Percentiles rank a stretch among this genome's conserved stretches.
Evolutionary conservation across 2,329 filamentous ascomycete species (phyloP).

Genomic region (Lithohypha guttulata): DNA sequence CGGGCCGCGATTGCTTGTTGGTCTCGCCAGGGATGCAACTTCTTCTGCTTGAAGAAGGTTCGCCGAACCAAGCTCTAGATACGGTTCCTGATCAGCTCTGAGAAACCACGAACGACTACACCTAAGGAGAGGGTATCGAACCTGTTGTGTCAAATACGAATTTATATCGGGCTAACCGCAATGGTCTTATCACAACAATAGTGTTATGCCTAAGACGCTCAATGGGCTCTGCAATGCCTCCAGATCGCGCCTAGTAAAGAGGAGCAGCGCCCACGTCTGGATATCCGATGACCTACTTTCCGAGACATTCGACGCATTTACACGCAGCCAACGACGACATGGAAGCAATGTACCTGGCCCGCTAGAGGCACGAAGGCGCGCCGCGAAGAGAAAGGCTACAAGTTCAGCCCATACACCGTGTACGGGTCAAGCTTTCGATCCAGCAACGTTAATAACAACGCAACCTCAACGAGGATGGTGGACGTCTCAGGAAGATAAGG

Average conservation of each 20-base stretch:
- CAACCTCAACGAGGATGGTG: conserved; percentile 18
- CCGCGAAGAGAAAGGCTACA: conserved; percentile 46
- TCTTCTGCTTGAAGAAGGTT: too few relatives aligned
- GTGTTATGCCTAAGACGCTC: conserved; percentile 19
- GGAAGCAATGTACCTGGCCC: conserved; percentile 53
- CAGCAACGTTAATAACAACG: conserved; percentile 31
- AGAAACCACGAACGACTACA: too few relatives aligned
- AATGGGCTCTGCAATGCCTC: conserved; percentile 16
- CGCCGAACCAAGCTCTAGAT: too few relatives aligned
- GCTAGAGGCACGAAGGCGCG: conserved; percentile 48
- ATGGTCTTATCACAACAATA: too few relatives aligned
- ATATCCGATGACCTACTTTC: conserved; percentile 36
- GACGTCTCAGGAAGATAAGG: conserved; percentile 9
- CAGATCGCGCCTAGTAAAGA: conserved; percentile 2
- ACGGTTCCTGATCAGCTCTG: too few relatives aligned
- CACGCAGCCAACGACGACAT: conserved; percentile 41
- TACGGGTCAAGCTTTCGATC: conserved; percentile 26
- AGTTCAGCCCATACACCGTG: conserved; percentile 31
- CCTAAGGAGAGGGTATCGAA: too few relatives aligned
- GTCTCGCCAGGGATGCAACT: too few relatives aligned
- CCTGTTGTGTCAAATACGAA: too few relatives aligned
- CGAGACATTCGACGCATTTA: conserved; percentile 34
- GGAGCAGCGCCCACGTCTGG: conserved; percentile 26
- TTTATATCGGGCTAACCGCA: too few relatives aligned
- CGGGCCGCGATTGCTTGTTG: too few relatives aligned